Evolutionary conservation across 176 grass and related monocot genomes (phyloP), one percentile per base, ranked within the genome.

Genomic region (maize (Zea mays)): DNA sequence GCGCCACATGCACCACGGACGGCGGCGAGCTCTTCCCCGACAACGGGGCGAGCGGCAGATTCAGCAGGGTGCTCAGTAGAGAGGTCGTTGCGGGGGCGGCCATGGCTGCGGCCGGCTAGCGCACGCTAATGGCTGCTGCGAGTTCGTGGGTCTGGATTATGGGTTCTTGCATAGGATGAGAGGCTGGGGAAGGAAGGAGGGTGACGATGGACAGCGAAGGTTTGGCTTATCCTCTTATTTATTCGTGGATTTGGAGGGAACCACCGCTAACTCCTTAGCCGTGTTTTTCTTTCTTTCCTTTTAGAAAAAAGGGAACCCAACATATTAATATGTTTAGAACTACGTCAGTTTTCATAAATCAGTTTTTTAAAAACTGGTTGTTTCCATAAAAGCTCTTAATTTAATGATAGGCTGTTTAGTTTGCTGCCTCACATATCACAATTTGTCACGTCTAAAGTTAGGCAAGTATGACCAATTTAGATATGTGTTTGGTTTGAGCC

Each of bases 21-120:
- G 86, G 82, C 40, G 81, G 54, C 20, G 82, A 81, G 19, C 65
- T 77, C 82, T 43, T 76, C 56, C 86, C 72, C 10, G 86, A 76
- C 72, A 88, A 81, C 48, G 72, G 65, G 8, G 82, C 71, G 4
- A 85, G 34, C 19, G 82, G 27, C 27, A 27, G 27, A 27, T 27
- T 75, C 42, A 76, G 42, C 72, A 77, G 72, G 13, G 86, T 35
- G 77, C 77, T 88, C 58, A 85, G 49, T n/a, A 85, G 34, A 4
- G 65, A 88, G 56, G 82, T 77, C 35, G 46, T 20, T 8, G 49
- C 42, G 2, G 82, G 65, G 8, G 72, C 46, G 8, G 77, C 82
- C 86, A 88, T 88, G 82, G 59, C 58, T 8, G 48, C 33, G 71
- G 71, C 81, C 76, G 84, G n/a, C 27, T 27, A 27, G 27, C 27